Evolutionary conservation across 768 basidiomycete species (phyloP).

Genomic region (Lactifluus volemus): DNA sequence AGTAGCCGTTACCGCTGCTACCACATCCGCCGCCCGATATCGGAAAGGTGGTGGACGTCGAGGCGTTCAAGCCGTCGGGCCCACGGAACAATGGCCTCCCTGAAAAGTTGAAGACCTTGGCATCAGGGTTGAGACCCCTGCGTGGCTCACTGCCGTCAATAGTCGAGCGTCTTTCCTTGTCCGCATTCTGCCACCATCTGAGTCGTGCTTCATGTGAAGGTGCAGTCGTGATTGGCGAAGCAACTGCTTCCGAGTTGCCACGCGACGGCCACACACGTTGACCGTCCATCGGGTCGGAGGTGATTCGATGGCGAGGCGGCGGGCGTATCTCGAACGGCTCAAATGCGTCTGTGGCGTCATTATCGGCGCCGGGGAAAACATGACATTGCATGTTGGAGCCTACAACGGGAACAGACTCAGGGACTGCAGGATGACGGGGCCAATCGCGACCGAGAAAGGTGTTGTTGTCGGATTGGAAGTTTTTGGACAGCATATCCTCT

Average conservation of each 20-base stretch:
- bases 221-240: conserved; percentile 15
- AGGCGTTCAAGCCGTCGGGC: conserved; percentile 20
- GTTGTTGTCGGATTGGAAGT: conserved; percentile 47
- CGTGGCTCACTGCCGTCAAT: conserved; percentile 34
- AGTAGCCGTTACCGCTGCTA: not conserved
- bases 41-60: not conserved
- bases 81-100: conserved; percentile 20
- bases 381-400: conserved; percentile 14
- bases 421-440: conserved; percentile 24
- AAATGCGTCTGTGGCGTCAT: conserved; percentile 30
- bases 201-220: conserved; percentile 13
- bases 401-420: conserved; percentile 10
- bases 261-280: conserved; percentile 19
- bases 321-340: conserved; percentile 42
- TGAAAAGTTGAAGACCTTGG: conserved; percentile 68
- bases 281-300: conserved; percentile 21
- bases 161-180: conserved; percentile 13
- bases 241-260: conserved; percentile 20
- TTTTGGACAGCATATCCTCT: conserved; percentile 32
- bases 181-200: conserved; percentile 6
- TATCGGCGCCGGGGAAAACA: conserved; percentile 19
- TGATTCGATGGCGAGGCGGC: conserved; percentile 23
- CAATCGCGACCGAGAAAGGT: conserved; percentile 45
- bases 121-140: conserved; percentile 76
- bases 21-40: not conserved